Evolutionary conservation across 1,284 basidiomycete genomes (phyloP).

Genomic region (Irpex sp.): DNA sequence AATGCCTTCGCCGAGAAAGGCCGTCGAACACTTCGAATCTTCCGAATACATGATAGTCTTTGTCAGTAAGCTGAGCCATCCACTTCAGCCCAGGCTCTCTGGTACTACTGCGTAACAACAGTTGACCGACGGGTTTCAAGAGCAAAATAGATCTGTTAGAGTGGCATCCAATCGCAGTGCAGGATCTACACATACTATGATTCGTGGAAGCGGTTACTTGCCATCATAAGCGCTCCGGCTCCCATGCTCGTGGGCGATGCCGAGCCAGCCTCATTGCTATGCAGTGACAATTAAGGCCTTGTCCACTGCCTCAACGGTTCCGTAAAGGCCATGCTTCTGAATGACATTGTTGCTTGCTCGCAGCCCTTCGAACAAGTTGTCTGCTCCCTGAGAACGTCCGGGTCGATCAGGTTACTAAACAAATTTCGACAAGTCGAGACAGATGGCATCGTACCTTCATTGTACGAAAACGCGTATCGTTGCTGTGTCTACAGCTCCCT

Average conservation of each 20-base stretch:
- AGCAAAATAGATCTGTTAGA: background rate
- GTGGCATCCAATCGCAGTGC: background rate
- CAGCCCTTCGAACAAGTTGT: background rate
- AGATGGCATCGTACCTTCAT: conserved; percentile 1
- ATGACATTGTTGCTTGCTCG: background rate
- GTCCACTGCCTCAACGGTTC: background rate
- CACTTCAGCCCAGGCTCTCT: background rate
- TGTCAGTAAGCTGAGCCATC: background rate
- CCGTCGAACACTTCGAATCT: background rate
- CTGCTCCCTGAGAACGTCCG: background rate
- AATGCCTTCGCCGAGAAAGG: background rate
- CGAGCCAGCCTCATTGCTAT: background rate
- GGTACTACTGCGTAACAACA: background rate
- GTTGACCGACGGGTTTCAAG: background rate
- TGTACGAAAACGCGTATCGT: background rate
- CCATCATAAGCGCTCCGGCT: background rate
- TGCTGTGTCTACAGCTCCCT: background rate
- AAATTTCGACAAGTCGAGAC: background rate
- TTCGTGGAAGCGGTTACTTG: background rate
- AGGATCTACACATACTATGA: background rate
- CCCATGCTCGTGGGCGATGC: background rate
- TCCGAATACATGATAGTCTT: background rate
- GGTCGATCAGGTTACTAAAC: background rate
- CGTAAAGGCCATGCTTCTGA: background rate
- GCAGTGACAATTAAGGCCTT: background rate